A percentile compares a stretch with the other conserved stretches of the same genome.
Evolutionary conservation across 108 stramenopile species (phyloP).

Genomic region (Cyclostephanos tholiformis): DNA sequence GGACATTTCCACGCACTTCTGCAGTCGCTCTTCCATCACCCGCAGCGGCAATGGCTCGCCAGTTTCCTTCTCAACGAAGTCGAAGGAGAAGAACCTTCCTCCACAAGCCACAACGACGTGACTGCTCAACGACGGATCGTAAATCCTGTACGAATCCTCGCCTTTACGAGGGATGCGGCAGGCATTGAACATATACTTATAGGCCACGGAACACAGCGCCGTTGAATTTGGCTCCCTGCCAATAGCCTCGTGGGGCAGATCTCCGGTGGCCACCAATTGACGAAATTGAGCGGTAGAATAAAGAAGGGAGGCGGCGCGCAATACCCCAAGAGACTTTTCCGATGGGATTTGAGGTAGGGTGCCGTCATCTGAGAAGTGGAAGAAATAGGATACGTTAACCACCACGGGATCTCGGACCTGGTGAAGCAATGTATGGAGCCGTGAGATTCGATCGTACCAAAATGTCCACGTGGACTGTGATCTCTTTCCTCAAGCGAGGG

Average conservation of each 20-base stretch:
- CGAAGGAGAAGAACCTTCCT: slow-evolving; percentile 72
- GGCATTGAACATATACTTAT: slow-evolving; percentile 93
- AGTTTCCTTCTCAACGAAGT: slow-evolving; percentile 53
- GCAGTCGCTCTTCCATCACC: slow-evolving; percentile 58
- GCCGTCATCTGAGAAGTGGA: slow-evolving; percentile 79
- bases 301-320: slow-evolving; percentile 73
- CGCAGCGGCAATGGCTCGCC: slow-evolving; percentile 56
- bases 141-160: slow-evolving; percentile 80
- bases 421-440: neutral
- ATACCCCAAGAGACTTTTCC: slow-evolving; percentile 31
- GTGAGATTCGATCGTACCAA: neutral
- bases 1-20: slow-evolving; percentile 56
- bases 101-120: slow-evolving; percentile 78
- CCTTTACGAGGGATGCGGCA: slow-evolving; percentile 76
- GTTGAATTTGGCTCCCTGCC: slow-evolving; percentile 63
- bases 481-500: too few species aligned
- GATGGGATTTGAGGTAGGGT: slow-evolving; percentile 45
- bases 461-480: neutral
- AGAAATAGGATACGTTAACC: slow-evolving; percentile 89
- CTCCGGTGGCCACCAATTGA: slow-evolving; percentile 66
- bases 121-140: slow-evolving; percentile 69
- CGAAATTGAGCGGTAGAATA: slow-evolving; percentile 77
- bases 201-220: slow-evolving; percentile 79
- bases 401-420: slow-evolving; percentile 83
- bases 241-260: slow-evolving; percentile 63